These are phyloP conservation scores for Sequoia sempervirens DNA, from an alignment of 75 land plant species.

Conservation along the genomic window DNA sequence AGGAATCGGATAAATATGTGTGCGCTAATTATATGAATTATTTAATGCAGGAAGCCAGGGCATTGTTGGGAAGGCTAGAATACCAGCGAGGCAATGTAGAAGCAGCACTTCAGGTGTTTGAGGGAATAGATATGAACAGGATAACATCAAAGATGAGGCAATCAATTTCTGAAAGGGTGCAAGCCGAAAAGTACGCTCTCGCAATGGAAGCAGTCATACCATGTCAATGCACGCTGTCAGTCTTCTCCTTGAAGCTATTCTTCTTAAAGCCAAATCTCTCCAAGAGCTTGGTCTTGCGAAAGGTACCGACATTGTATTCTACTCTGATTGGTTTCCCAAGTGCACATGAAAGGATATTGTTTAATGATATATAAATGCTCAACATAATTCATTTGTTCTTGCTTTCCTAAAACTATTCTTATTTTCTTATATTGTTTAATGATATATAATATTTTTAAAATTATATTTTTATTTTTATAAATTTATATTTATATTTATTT, in stretches of 20 bases:
- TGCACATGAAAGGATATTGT: background rate
- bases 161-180: conserved; percentile 38
- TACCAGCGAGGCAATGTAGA: conserved; percentile 78
- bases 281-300: conserved; percentile 43
- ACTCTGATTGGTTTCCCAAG: background rate
- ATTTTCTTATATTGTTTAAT: too few species aligned
- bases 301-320: conserved; percentile 33
- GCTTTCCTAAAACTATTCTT: background rate
- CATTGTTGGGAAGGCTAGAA: conserved; percentile 75
- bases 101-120: conserved; percentile 89
- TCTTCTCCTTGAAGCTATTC: conserved; percentile 64
- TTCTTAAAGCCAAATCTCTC: conserved; percentile 69
- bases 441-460: too few species aligned
- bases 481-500: too few species aligned
- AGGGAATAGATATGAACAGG: conserved; percentile 71
- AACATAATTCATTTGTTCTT: background rate
- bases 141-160: conserved; percentile 49
- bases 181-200: conserved; percentile 26
- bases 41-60: conserved; percentile 70
- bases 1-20: background rate
- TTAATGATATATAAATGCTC: background rate
- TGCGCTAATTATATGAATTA: background rate
- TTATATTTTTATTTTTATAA: too few species aligned
- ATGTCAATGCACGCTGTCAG: conserved; percentile 80
- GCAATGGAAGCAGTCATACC: conserved; percentile 11